phyloP scores from a whole-genome alignment of 306 rosid genomes.

The Vigna reflexopilosa region DNA sequence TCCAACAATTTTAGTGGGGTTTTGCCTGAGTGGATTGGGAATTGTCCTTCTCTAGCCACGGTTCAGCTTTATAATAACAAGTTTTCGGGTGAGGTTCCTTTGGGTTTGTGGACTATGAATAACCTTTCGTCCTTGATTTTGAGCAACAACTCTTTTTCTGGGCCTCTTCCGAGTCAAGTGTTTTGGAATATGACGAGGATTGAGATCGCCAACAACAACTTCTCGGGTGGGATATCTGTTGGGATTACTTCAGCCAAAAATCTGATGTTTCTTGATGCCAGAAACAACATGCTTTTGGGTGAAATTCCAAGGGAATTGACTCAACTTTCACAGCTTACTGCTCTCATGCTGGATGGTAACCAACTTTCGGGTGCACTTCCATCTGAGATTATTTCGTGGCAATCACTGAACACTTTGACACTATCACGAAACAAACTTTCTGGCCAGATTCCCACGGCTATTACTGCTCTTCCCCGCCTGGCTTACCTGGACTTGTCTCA shows the following conservation, averaged over 20 bases:
- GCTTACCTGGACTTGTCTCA: conserved; percentile 72
- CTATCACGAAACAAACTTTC: conserved; percentile 73
- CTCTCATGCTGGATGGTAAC: conserved; percentile 68
- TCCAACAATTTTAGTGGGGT: conserved; percentile 64
- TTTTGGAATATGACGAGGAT: conserved; percentile 65
- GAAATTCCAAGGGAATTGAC: conserved; percentile 68
- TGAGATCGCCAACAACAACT: conserved; percentile 67
- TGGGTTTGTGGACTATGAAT: conserved; percentile 63
- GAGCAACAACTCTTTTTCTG: conserved; percentile 70
- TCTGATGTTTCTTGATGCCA: conserved; percentile 69
- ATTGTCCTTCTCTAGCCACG: conserved; percentile 55
- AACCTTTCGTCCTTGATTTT: conserved; percentile 64
- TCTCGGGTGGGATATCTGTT: conserved; percentile 68
- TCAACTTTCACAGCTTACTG: conserved; percentile 54
- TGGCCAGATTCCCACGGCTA: conserved; percentile 64
- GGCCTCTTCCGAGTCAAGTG: conserved; percentile 67
- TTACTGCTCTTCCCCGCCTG: conserved; percentile 63
- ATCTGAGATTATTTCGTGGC: conserved; percentile 64
- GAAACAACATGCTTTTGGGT: conserved; percentile 72
- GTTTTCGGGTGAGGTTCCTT: conserved; percentile 76
- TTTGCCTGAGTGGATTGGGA: conserved; percentile 67
- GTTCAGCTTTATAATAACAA: conserved; percentile 62
- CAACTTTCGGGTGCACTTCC: conserved; percentile 77
- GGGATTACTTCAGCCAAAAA: conserved; percentile 54
- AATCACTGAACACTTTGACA: conserved; percentile 58